Conservation (phyloP, 23 red algal genomes). For the Chondrus crispus region DNA sequence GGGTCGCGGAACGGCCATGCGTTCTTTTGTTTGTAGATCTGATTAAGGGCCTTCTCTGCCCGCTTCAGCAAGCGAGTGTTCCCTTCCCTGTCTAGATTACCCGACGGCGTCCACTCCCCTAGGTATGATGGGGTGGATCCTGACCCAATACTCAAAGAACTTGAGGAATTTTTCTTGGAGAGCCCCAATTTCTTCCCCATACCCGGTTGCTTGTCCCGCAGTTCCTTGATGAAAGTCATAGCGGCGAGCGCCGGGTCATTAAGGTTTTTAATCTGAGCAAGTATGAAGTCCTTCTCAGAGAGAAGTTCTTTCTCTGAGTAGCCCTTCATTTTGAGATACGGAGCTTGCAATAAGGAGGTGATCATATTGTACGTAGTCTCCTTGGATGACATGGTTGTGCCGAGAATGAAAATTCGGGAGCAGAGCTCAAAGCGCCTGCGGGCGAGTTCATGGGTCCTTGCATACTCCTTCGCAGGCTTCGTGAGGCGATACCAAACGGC, state of each 20-base stretch:
- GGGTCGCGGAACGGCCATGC: slow-evolving; percentile 62
- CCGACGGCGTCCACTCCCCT: slow-evolving; percentile 38
- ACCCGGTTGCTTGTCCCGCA: slow-evolving; percentile 26
- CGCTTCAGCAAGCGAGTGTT: slow-evolving; percentile 8
- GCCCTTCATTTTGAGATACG: slow-evolving; percentile 66
- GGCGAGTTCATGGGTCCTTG: slow-evolving; percentile 43
- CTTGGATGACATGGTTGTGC: slow-evolving; percentile 27
- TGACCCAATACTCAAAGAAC: background rate
- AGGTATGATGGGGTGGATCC: background rate
- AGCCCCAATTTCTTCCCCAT: background rate
- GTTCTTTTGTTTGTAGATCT: slow-evolving; percentile 57
- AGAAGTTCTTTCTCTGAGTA: slow-evolving; percentile 67
- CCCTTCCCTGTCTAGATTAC: slow-evolving; percentile 38
- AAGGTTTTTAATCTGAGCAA: slow-evolving; percentile 56
- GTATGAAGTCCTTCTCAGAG: slow-evolving; percentile 69
- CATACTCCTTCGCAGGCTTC: slow-evolving; percentile 68
- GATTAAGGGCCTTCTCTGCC: slow-evolving; percentile 28
- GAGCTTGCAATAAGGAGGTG: slow-evolving; percentile 5
- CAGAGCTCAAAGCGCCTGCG: slow-evolving; percentile 71
- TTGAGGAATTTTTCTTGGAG: slow-evolving; percentile 26
- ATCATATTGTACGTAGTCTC: slow-evolving; percentile 43
- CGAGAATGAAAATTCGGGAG: slow-evolving; percentile 63
- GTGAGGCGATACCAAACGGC: slow-evolving; percentile 60
- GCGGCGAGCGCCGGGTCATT: background rate
- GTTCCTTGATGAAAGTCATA: slow-evolving; percentile 46